These are phyloP conservation scores for Ustilago shanxiensis DNA, from an alignment of 1,284 basidiomycete species.

Conservation along the genomic window DNA sequence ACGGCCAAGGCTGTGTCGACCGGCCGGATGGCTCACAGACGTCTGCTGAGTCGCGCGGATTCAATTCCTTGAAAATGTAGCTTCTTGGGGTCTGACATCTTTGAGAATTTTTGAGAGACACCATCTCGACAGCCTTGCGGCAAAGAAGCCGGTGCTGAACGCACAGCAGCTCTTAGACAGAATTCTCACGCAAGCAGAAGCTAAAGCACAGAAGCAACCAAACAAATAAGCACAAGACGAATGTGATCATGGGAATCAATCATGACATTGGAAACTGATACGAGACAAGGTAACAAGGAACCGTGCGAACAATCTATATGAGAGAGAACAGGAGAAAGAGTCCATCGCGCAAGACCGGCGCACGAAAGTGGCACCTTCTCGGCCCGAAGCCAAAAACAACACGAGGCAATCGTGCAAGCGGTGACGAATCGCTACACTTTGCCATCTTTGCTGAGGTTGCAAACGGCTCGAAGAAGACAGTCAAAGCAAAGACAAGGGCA, in stretches of 20 bases:
- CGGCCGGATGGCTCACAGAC: no score
- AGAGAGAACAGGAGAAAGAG: conserved; percentile 12
- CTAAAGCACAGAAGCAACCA: background rate
- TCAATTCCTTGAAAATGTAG: background rate
- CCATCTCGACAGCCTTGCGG: no score
- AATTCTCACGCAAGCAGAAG: no score
- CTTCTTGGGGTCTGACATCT: background rate
- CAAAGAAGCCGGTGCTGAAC: no score
- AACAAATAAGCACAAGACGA: no score
- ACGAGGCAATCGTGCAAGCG: conserved; percentile 22
- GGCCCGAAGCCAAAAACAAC: background rate
- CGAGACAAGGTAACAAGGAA: conserved; percentile 38
- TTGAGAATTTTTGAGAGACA: no score
- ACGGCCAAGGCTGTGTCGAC: conserved; percentile 7
- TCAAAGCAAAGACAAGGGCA: conserved; percentile 2
- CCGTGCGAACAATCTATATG: conserved; percentile 40
- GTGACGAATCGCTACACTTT: conserved; percentile 47
- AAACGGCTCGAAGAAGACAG: conserved; percentile 2
- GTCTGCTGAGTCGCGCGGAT: background rate
- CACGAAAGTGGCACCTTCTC: background rate
- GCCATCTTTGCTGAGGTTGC: background rate
- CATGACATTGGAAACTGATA: conserved; percentile 50
- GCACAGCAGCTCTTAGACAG: background rate
- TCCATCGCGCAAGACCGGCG: conserved; percentile 10
- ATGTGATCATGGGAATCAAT: conserved; percentile 24